Evolutionary conservation across 2,329 filamentous ascomycete species (phyloP), one percentile per base, ranked within the genome.

Genomic region (Aspergillus tamarii): DNA sequence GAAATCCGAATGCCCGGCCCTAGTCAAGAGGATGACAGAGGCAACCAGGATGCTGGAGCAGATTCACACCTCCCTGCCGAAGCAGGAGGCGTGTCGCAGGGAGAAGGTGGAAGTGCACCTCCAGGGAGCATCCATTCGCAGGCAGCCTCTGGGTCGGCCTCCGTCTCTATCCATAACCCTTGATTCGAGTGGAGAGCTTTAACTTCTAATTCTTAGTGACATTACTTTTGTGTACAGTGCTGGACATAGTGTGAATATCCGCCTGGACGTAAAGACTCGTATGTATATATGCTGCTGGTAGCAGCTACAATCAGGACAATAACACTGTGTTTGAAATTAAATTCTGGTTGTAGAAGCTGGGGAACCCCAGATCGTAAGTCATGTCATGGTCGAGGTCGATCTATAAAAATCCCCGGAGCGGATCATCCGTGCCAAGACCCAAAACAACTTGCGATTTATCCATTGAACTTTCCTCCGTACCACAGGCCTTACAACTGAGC

Each of bases 1-100:
- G 72, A 77, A 60, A 79, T 83, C 36, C 74, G 70, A 19, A 67
- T 75, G 12, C 71, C 71, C 12, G 66, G 65, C 9, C 63, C 69
- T 30, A 59, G 65, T 23, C 64, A 65, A 1, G 68, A 64, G 16
- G 60, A 60, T 12, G 67, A 70, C 11, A 69, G 72, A 26, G 65
- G 54, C 28, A 64, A 58, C 39, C 59, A 62, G n/a, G 28, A 54
- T 11, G 45, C 61, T 8, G 71, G 70, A 34, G 6, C 64, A 3
- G 41, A 26, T 52, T 56, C 54, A 14, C 63, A 55, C 11, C 60
- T 14, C 9, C 60, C 61, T 16, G 30, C 43, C 10, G 58, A 66
- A 21, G 53, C 61, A 43, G 65, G 52, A 5, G 64, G 65, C n/a
- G 59, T 41, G 39, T 26, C 60, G 6, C 73, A 71, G 59, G 70